Base-by-base conservation (phyloP, 2,329 filamentous ascomycete genomes). In the Aureobasidium musti region DNA sequence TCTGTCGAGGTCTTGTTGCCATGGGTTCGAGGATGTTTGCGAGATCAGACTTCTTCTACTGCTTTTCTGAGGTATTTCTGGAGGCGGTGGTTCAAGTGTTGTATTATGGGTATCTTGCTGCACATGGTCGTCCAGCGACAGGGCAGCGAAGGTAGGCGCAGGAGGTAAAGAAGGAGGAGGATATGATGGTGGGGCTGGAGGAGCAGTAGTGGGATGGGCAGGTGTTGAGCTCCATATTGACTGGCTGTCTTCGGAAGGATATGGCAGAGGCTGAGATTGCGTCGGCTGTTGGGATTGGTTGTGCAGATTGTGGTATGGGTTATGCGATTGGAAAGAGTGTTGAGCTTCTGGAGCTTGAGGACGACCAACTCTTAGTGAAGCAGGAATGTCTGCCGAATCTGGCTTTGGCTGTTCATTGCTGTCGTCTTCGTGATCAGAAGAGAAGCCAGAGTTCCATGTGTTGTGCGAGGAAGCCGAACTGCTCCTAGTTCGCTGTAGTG, bases 101-200 rank as follows among this genome's bases (percentile, higher is more conserved):
- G 39, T 8, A 7, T 13, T 30, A 3, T 28, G 39, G 6, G 14
- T 6, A 10, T 57, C 47, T 10, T 54, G 63, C 2, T 57, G 56
- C 41, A 67, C 61, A 19, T 70, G 63, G 30, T 73, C 72, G 47
- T 74, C 71, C 6, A 81, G 60, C 2, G 74, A 75, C 41, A 81
- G 68, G 14, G 76, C 73, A 19, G 77, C 74, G 67, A 81, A 72
- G 65, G 77, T 73, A 17, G 81, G 76, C 23, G 74, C 71, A 1
- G 81, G 80, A 4, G 79, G 79, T 41, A 75, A 76, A 30, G 73
- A 72, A 4, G 80, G 30, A 79, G 79, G 17, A 81, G 71, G 70
- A 81, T 69, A 54, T 23, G 73, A 69, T 49, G 73, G 70, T 23
- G 67, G 66, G 11, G 71, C 56, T 14, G 69, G 60, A 23, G 75